Base-by-base conservation (phyloP, 768 basidiomycete genomes). In the Mycena kentingensis region DNA sequence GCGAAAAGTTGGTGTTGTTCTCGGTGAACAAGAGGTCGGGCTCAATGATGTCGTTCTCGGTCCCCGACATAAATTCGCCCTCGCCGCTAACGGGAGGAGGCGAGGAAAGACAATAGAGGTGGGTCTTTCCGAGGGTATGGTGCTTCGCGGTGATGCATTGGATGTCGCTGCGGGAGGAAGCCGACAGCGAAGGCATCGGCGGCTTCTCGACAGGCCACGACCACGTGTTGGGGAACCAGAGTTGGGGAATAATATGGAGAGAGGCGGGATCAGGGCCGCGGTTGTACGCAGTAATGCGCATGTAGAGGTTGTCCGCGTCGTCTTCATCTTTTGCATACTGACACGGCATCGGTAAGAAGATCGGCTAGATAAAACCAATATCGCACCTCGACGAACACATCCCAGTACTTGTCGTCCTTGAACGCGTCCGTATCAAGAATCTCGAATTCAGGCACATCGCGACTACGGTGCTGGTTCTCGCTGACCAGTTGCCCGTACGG, bases 181-280 rank as follows among this genome's bases (percentile, higher is more conserved):
- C 82, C 31, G 70, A 74, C 61, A 93, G 70, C 7, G 69, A 73
- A 29, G 89, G 87, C 73, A 83, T 83, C 1, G 79, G 73, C 6
- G 88, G 87, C 53, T 83, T 83, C 31, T 85, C 79, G 10, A 77
- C 58, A 8, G 81, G 77, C 97, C 97, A 99, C 1, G 97, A 98
- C 97, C 97, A 99, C 26, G 92, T 95, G 69, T 99, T 99, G 19
- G 93, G 85, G 75, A 98, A 99, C 88, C 91, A 98, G 36, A 98
- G 76, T 62, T 98, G 95, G 21, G 97, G 97, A 32, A 99, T 78
- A 62, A 99, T 80, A 67, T 99, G 97, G 52, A 99, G 74, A 24
- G 88, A 95, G 16, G 96, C 94, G 2, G 93, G 82, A 53, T 98
- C 94, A 11, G 96, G 94, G 1, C 97, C 96, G 31, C 97, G 87